Evolutionary conservation across 2,329 filamentous ascomycete species (phyloP).

Genomic region (Orbilia javanica): DNA sequence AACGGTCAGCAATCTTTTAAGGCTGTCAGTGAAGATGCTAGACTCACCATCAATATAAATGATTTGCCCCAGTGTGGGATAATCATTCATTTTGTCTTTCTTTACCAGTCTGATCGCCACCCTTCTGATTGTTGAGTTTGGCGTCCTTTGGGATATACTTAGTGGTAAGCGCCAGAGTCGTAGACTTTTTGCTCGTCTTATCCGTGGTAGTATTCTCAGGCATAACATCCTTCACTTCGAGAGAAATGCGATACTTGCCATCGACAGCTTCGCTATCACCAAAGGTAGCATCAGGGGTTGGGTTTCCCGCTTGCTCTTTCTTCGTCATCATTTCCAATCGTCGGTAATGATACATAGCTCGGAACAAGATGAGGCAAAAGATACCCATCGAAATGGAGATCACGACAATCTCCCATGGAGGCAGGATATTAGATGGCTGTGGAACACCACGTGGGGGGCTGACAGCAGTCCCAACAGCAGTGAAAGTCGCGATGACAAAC

Average conservation of each 20-base stretch:
- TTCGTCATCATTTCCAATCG: constrained; percentile 4
- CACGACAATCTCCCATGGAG: constrained; percentile 9
- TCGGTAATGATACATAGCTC: background rate
- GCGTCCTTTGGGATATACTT: constrained; percentile 1
- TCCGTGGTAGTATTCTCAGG: background rate
- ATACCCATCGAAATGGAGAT: background rate
- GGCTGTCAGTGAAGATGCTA: no score
- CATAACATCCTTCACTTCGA: background rate
- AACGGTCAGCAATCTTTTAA: no score
- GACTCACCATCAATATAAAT: background rate
- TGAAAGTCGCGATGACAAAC: constrained; percentile 45
- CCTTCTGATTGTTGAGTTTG: background rate
- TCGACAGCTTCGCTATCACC: background rate
- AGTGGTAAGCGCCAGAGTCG: background rate
- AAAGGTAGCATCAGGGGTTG: background rate
- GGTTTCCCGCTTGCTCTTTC: background rate
- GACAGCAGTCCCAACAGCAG: constrained; percentile 11
- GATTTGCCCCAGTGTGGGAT: background rate
- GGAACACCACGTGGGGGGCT: constrained; percentile 25
- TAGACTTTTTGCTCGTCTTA: background rate
- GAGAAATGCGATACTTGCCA: no score
- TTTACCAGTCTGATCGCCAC: background rate
- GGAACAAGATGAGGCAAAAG: background rate
- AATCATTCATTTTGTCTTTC: background rate
- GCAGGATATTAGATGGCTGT: background rate